Evolutionary conservation across 805 yeast genomes (phyloP).

Genomic region (Pichia paraexigua): DNA sequence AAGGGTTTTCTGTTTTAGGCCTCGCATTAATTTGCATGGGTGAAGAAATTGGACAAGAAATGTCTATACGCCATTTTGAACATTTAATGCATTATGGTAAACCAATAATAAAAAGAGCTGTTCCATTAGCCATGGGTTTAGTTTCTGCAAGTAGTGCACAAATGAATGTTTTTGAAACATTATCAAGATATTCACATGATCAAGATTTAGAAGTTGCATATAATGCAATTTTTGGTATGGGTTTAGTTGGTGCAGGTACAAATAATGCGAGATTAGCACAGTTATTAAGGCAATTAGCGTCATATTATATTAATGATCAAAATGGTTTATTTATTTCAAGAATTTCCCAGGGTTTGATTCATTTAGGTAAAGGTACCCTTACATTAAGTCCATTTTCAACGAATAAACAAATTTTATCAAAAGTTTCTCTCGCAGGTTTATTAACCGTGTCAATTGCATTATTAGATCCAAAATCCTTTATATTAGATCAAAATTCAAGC

Average conservation of each 20-base stretch:
- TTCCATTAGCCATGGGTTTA: constrained; percentile 97
- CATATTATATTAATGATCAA: constrained; percentile 83
- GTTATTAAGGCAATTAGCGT: constrained; percentile 86
- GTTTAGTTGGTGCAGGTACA: constrained; percentile 97
- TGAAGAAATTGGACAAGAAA: constrained; percentile 95
- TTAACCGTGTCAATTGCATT: constrained; percentile 78
- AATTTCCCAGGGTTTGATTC: constrained; percentile 90
- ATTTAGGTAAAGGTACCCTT: constrained; percentile 93
- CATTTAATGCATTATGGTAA: constrained; percentile 98
- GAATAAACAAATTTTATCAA: constrained; percentile 80
- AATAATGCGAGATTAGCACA: constrained; percentile 97
- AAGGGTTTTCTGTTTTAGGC: constrained; percentile 90
- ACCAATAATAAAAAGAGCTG: constrained; percentile 82
- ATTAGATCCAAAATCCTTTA: constrained; percentile 77
- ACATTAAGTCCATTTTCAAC: constrained; percentile 83
- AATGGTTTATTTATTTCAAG: constrained; percentile 89
- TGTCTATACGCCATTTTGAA: constrained; percentile 94
- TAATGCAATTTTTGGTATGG: constrained; percentile 95
- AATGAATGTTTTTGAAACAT: constrained; percentile 93
- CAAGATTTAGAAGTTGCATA: constrained; percentile 89
- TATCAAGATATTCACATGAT: constrained; percentile 94
- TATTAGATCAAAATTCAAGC: constrained; percentile 67
- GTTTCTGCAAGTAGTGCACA: constrained; percentile 91
- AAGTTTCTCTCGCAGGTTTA: constrained; percentile 83
- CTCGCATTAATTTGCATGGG: constrained; percentile 95